These are phyloP conservation scores for Fraxinus anomala DNA, from an alignment of 257 asterid genomes.

Conservation along the genomic window DNA sequence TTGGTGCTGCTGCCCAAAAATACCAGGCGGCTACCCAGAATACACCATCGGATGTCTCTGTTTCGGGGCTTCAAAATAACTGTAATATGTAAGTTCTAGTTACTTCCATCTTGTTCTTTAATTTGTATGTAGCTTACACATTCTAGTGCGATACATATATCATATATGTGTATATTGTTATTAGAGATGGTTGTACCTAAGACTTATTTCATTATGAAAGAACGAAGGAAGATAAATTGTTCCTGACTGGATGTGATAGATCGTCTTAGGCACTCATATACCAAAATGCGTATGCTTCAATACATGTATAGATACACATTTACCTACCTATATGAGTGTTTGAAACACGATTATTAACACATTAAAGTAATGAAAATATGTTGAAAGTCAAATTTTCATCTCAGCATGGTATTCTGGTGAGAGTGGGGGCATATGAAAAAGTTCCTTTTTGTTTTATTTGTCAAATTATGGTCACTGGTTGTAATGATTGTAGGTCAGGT, in stretches of 20 bases:
- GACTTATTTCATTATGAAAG: background rate
- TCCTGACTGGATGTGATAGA: background rate
- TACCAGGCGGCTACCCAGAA: slow-evolving; percentile 23
- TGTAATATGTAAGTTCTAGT: slow-evolving; percentile 25
- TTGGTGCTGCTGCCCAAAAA: slow-evolving; percentile 25
- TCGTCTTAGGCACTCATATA: background rate
- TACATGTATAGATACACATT: background rate
- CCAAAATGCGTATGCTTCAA: background rate
- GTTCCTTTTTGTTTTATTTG: background rate
- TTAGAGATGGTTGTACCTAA: background rate
- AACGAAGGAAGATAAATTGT: background rate
- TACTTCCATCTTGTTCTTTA: background rate
- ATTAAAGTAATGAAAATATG: background rate
- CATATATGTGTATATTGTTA: background rate
- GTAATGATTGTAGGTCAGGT: background rate
- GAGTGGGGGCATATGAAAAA: background rate
- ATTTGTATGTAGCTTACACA: background rate
- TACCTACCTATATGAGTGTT: background rate
- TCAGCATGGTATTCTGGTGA: background rate
- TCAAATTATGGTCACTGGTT: no score
- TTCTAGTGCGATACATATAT: background rate
- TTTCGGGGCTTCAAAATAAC: slow-evolving; percentile 8
- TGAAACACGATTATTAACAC: background rate
- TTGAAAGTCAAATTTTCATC: background rate
- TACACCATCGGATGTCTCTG: slow-evolving; percentile 8